Evolutionary conservation across 2,329 filamentous ascomycete species (phyloP).

Genomic region (Lithohypha guttulata): DNA sequence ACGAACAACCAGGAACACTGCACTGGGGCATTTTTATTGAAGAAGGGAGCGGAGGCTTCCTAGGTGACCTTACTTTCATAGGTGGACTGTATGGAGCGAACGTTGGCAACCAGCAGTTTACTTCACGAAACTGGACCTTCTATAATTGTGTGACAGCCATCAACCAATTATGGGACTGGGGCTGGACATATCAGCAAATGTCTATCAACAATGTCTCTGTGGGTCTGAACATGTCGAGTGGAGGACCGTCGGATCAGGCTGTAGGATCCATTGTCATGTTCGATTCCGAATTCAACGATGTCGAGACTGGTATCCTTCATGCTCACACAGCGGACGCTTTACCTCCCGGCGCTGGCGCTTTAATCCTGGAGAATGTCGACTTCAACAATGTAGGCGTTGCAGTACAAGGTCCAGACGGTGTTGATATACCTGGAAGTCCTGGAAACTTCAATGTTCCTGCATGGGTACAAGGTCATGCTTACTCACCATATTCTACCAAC

Average conservation of each 20-base stretch:
- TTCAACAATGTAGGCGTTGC: slow-evolving; percentile 41
- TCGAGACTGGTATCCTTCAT: slow-evolving; percentile 39
- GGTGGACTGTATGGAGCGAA: slow-evolving; percentile 50
- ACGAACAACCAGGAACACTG: slow-evolving; percentile 31
- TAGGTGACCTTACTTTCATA: slow-evolving; percentile 48
- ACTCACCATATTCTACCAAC: slow-evolving; percentile 26
- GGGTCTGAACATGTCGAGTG: slow-evolving; percentile 39
- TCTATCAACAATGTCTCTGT: slow-evolving; percentile 42
- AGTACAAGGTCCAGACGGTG: slow-evolving; percentile 29
- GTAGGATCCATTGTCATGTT: slow-evolving; percentile 47
- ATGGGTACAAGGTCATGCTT: slow-evolving; percentile 36
- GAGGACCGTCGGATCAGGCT: slow-evolving; percentile 28
- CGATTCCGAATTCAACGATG: slow-evolving; percentile 43
- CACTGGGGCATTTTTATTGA: slow-evolving; percentile 52
- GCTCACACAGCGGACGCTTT: slow-evolving; percentile 30
- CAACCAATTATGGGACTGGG: slow-evolving; percentile 49
- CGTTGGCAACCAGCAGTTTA: slow-evolving; percentile 55
- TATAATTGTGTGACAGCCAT: slow-evolving; percentile 43
- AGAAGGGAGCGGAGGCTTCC: slow-evolving; percentile 45
- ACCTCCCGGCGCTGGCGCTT: slow-evolving; percentile 34
- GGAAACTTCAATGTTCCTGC: slow-evolving; percentile 29
- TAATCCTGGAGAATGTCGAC: slow-evolving; percentile 48
- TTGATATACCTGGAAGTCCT: slow-evolving; percentile 28
- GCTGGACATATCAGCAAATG: slow-evolving; percentile 44
- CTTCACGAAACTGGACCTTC: slow-evolving; percentile 45